These are phyloP conservation scores for Ambrosiella xylebori DNA, from an alignment of 2,329 filamentous ascomycete genomes.

Conservation along the genomic window DNA sequence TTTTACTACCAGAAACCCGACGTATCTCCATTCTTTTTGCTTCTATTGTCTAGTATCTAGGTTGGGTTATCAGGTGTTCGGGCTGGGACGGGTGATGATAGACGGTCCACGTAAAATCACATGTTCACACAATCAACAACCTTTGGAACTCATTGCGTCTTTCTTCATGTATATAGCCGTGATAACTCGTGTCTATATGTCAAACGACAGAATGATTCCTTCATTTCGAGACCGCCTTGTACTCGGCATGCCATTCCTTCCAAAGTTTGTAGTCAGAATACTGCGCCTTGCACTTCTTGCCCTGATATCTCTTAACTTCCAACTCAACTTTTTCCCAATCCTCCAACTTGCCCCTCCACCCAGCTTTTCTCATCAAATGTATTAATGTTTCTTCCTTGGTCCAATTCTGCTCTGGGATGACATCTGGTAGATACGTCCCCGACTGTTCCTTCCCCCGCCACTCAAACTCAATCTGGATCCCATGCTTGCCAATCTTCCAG, in stretches of 20 bases:
- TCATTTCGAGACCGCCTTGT: not conserved
- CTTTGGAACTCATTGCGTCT: not conserved
- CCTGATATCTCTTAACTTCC: slow-evolving; percentile 71
- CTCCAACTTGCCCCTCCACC: slow-evolving; percentile 68
- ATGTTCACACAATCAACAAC: not conserved
- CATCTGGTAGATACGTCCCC: slow-evolving; percentile 82
- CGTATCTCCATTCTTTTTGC: not conserved
- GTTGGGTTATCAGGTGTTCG: slow-evolving; percentile 1
- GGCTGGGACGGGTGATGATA: slow-evolving; percentile 7
- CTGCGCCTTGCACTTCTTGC: slow-evolving; percentile 53
- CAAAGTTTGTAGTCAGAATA: slow-evolving; percentile 66
- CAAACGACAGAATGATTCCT: not conserved
- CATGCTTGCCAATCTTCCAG: slow-evolving; percentile 76
- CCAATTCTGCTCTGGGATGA: slow-evolving; percentile 87
- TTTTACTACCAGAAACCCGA: not conserved
- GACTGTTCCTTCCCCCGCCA: slow-evolving; percentile 57
- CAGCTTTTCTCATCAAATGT: slow-evolving; percentile 85
- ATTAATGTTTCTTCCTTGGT: slow-evolving; percentile 79
- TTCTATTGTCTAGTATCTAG: not conserved
- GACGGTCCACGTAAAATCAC: slow-evolving; percentile 8
- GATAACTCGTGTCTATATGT: not conserved
- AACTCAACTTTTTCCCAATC: slow-evolving; percentile 67
- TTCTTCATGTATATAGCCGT: not conserved
- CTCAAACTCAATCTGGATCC: slow-evolving; percentile 72
- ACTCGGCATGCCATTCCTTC: slow-evolving; percentile 50